These are phyloP conservation scores for Hepatocystis sp. DNA, from an alignment of 169 alveolate species.

Conservation along the genomic window DNA sequence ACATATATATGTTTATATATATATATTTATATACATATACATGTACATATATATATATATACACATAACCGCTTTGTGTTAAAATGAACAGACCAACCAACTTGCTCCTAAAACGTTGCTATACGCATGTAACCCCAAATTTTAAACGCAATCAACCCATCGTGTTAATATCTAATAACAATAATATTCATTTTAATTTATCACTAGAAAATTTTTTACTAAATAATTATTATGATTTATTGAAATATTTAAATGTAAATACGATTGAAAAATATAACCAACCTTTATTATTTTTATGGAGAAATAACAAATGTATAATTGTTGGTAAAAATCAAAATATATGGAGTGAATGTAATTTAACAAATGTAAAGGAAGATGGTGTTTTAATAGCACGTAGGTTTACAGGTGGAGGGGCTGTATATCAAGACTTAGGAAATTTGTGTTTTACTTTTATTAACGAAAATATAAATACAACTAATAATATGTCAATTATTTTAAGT, in stretches of 20 bases:
- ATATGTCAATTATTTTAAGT: slow-evolving; percentile 84
- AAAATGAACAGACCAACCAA: slow-evolving; percentile 13
- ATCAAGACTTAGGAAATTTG: slow-evolving; percentile 92
- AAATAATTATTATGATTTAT: slow-evolving; percentile 59
- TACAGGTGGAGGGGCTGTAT: slow-evolving; percentile 98
- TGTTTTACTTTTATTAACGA: slow-evolving; percentile 90
- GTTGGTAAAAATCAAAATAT: slow-evolving; percentile 96
- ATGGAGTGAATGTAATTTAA: slow-evolving; percentile 95
- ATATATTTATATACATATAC: neutral
- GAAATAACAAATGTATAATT: slow-evolving; percentile 92
- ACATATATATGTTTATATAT: too few relatives aligned
- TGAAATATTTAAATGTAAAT: slow-evolving; percentile 46
- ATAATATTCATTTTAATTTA: slow-evolving; percentile 82
- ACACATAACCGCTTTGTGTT: too few relatives aligned
- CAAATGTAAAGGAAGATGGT: slow-evolving; percentile 85
- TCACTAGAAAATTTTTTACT: slow-evolving; percentile 82
- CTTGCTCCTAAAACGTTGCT: slow-evolving; percentile 18
- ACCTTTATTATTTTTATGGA: slow-evolving; percentile 93
- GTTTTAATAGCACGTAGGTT: slow-evolving; percentile 93
- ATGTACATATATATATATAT: neutral
- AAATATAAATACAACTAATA: slow-evolving; percentile 83
- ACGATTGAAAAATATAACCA: slow-evolving; percentile 52
- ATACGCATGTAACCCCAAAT: slow-evolving; percentile 1
- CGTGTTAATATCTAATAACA: slow-evolving; percentile 78
- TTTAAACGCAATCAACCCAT: slow-evolving; percentile 2